phyloP scores from a whole-genome alignment of 345 rosid species.

The Boechera stricta region DNA sequence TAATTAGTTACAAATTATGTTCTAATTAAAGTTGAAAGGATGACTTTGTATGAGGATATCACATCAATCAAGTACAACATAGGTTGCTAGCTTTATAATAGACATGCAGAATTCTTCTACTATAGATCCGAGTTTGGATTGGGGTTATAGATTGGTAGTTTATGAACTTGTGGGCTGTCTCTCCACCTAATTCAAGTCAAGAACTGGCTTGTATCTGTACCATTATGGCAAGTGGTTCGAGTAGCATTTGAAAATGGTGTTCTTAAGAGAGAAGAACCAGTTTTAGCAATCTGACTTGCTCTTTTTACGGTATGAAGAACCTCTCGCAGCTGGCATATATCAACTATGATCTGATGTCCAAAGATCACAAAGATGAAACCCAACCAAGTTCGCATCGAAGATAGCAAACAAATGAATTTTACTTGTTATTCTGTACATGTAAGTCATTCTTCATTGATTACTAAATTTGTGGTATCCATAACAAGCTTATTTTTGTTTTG shows the following conservation, averaged over 20 bases:
- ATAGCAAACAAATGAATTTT: conserved; percentile 20
- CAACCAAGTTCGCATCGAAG: conserved; percentile 50
- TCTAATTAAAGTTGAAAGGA: not conserved
- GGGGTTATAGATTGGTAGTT: conserved; percentile 3
- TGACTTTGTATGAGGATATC: not conserved
- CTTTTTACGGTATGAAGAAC: conserved; percentile 57
- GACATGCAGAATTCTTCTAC: not conserved
- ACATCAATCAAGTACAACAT: not conserved
- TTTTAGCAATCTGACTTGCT: conserved; percentile 27
- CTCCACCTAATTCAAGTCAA: conserved; percentile 21
- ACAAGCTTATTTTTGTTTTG: not conserved
- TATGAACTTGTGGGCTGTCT: conserved; percentile 14
- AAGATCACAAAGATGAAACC: conserved; percentile 74
- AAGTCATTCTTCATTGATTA: conserved; percentile 12
- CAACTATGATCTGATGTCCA: conserved; percentile 86
- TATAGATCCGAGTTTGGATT: conserved; percentile 10
- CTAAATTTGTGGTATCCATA: not conserved
- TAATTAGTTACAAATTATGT: not conserved
- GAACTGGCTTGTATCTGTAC: not conserved
- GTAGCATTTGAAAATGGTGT: conserved; percentile 11
- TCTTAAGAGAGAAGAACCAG: conserved; percentile 4
- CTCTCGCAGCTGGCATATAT: conserved; percentile 83
- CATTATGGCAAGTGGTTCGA: conserved; percentile 2
- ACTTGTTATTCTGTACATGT: conserved; percentile 60
- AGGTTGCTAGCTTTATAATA: conserved; percentile 19